Evolutionary conservation across 164 flowering plant species (phyloP).

Genomic region (Chloranthus sessilifolius): DNA sequence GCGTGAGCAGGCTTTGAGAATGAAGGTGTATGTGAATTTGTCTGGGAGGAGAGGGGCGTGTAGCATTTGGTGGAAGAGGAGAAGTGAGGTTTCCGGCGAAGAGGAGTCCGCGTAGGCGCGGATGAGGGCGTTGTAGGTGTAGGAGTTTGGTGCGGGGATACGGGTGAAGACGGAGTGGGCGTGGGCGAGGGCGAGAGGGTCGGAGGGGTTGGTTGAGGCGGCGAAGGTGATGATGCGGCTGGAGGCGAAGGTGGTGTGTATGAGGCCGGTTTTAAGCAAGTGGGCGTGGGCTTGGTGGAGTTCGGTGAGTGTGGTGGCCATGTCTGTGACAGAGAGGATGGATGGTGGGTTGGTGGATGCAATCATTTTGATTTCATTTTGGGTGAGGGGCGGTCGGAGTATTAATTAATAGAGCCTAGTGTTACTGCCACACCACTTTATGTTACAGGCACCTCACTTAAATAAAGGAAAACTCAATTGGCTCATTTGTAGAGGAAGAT

Average conservation of each 20-base stretch:
- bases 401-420: too few relatives aligned
- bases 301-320: conserved; percentile 23
- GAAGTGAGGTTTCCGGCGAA: conserved; percentile 21
- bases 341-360: conserved; percentile 3
- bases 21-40: conserved; percentile 29
- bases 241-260: conserved; percentile 20
- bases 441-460: too few relatives aligned
- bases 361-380: too few relatives aligned
- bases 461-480: too few relatives aligned
- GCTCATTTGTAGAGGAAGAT: too few relatives aligned
- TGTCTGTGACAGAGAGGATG: conserved; percentile 20
- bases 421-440: too few relatives aligned
- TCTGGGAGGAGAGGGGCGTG: conserved; percentile 20
- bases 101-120: conserved; percentile 32
- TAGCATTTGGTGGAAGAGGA: conserved; percentile 27
- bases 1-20: conserved; percentile 29
- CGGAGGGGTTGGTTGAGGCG: conserved; percentile 8
- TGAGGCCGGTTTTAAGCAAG: conserved; percentile 27
- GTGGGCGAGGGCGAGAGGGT: conserved; percentile 16
- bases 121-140: conserved; percentile 27
- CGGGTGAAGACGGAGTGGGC: conserved; percentile 28
- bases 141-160: conserved; percentile 24
- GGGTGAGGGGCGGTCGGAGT: too few relatives aligned
- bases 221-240: conserved; percentile 23
- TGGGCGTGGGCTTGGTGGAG: conserved; percentile 29